A percentile compares a stretch with the other conserved stretches of the same genome.
phyloP scores from a whole-genome alignment of 257 asterid species.

The Solanum etuberosum region DNA sequence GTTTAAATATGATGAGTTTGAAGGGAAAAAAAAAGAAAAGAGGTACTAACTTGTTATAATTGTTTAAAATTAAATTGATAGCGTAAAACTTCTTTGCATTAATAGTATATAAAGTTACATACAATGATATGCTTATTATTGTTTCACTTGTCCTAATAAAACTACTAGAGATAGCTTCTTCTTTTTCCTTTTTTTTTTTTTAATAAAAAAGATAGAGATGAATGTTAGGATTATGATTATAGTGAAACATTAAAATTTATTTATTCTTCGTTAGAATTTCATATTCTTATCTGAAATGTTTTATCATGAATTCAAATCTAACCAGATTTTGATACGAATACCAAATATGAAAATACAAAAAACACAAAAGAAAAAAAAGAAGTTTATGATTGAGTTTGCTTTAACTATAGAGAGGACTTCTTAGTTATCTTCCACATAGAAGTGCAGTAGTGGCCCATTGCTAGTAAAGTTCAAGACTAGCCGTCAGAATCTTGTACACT shows the following conservation, averaged over 20 bases:
- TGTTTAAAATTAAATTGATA: not conserved
- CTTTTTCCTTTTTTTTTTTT: too few relatives aligned
- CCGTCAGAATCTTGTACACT: not conserved
- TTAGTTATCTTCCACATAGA: not conserved
- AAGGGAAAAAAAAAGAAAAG: not conserved
- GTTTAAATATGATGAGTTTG: not conserved
- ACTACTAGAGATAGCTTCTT: not conserved
- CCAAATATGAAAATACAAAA: not conserved
- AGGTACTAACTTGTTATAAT: not conserved
- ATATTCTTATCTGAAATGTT: too few relatives aligned
- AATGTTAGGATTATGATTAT: not conserved
- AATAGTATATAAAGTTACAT: not conserved
- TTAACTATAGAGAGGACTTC: not conserved
- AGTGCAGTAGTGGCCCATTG: not conserved
- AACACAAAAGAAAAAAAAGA: not conserved
- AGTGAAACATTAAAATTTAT: not conserved
- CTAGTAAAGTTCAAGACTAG: not conserved
- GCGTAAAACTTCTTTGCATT: not conserved
- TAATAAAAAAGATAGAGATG: not conserved
- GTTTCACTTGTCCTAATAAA: not conserved
- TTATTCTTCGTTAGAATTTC: not conserved
- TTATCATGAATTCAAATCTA: not conserved
- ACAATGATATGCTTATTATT: not conserved
- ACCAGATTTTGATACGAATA: fast-evolving
- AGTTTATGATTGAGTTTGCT: not conserved